Evolutionary conservation across 345 rosid genomes (phyloP).

Genomic region (Gossypium turneri): DNA sequence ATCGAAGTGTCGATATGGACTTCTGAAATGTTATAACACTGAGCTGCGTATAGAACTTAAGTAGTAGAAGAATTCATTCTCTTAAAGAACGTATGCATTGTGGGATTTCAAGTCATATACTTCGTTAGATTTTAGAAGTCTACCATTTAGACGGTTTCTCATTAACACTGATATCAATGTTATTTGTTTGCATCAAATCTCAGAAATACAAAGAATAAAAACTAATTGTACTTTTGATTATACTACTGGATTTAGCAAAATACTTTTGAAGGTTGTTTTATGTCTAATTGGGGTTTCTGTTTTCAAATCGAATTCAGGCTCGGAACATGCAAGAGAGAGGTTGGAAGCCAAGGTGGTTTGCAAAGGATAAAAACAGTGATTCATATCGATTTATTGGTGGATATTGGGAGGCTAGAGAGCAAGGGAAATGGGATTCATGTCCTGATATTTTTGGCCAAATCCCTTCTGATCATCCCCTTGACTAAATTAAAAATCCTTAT

Average conservation of each 20-base stretch:
- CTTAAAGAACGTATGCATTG: background rate
- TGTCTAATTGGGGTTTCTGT: background rate
- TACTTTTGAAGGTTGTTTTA: background rate
- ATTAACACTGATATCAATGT: too few relatives aligned
- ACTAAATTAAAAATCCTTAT: constrained; percentile 9
- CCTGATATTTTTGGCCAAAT: constrained; percentile 91
- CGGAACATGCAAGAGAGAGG: constrained; percentile 98
- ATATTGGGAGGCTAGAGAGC: constrained; percentile 90
- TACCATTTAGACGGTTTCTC: background rate
- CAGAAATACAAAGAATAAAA: background rate
- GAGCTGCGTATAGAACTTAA: background rate
- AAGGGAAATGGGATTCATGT: constrained; percentile 66
- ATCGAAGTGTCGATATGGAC: background rate
- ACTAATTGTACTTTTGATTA: background rate
- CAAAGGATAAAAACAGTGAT: constrained; percentile 60
- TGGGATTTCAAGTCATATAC: background rate
- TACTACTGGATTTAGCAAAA: background rate
- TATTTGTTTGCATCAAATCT: background rate
- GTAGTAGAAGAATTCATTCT: background rate
- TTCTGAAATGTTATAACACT: background rate
- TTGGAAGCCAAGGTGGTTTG: constrained; percentile 96
- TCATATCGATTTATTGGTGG: constrained; percentile 65
- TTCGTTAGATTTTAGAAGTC: background rate
- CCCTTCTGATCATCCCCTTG: constrained; percentile 43
- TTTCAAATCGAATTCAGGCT: constrained; percentile 45